These are phyloP conservation scores for Infundibulicybe gibba DNA, from an alignment of 768 basidiomycete species.

Conservation along the genomic window DNA sequence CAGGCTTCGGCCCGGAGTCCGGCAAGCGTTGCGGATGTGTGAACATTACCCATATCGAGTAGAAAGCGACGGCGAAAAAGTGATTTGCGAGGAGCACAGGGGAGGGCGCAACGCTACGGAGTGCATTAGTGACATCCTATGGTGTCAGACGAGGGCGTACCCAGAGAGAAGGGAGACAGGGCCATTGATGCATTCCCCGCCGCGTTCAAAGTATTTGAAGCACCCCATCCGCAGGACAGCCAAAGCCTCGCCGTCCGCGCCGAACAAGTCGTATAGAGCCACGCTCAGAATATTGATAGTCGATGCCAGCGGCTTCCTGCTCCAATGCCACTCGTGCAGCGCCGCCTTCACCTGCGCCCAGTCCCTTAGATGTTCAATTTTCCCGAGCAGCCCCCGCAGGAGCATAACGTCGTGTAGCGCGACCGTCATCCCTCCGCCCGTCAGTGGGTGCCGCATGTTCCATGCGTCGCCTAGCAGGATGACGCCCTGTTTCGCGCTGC, in stretches of 20 bases:
- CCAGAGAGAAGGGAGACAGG: constrained; percentile 90
- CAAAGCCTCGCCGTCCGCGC: constrained; percentile 77
- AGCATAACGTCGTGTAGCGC: constrained; percentile 84
- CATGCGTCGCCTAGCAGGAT: constrained; percentile 92
- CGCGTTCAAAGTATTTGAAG: constrained; percentile 95
- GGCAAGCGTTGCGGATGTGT: constrained; percentile 36
- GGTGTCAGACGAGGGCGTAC: constrained; percentile 36
- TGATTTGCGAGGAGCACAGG: constrained; percentile 80
- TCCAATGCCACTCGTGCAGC: constrained; percentile 81
- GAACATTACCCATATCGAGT: constrained; percentile 90
- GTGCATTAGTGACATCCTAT: background rate
- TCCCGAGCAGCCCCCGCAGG: constrained; percentile 56
- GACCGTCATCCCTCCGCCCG: constrained; percentile 98
- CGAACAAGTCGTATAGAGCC: constrained; percentile 92
- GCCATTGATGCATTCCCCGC: constrained; percentile 83
- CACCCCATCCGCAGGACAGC: constrained; percentile 75
- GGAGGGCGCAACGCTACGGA: constrained; percentile 69
- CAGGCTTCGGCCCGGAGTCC: constrained; percentile 26
- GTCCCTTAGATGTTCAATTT: constrained; percentile 38
- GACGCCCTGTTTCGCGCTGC: constrained; percentile 58
- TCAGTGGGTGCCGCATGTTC: constrained; percentile 99
- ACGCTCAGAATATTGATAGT: constrained; percentile 93
- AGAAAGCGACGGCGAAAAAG: constrained; percentile 95
- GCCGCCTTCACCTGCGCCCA: constrained; percentile 48
- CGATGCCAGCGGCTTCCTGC: constrained; percentile 74